Conservation (phyloP, 1,139 yeast genomes). For the Debaryomyces singareniensis region DNA sequence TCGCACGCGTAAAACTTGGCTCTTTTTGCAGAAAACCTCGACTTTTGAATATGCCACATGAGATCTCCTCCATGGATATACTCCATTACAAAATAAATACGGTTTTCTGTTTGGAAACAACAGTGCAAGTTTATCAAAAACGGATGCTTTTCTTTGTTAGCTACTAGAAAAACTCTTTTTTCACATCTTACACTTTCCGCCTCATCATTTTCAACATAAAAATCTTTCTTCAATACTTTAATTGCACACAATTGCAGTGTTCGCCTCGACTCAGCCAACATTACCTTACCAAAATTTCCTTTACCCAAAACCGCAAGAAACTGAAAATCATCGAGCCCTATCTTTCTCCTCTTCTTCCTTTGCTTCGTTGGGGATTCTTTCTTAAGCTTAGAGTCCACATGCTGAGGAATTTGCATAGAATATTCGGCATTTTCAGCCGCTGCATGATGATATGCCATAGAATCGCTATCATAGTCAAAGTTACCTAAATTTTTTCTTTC, state of each 20-base stretch:
- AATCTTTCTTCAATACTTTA: slow-evolving; percentile 91
- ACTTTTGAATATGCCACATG: slow-evolving; percentile 98
- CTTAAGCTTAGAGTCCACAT: not conserved
- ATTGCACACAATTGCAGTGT: slow-evolving; percentile 81
- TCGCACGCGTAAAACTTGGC: slow-evolving; percentile 98
- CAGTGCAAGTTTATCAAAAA: slow-evolving; percentile 86
- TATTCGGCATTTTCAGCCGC: not conserved
- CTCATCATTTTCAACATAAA: slow-evolving; percentile 91
- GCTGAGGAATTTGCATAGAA: not conserved
- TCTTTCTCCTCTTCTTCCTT: slow-evolving; percentile 51
- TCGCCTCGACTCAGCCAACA: slow-evolving; percentile 89
- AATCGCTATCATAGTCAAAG: slow-evolving; percentile 24
- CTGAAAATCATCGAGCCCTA: slow-evolving; percentile 92
- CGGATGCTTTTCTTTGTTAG: slow-evolving; percentile 88
- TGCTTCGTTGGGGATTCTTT: slow-evolving; percentile 12
- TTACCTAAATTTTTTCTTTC: slow-evolving; percentile 15
- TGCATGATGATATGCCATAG: not conserved
- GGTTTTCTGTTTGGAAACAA: slow-evolving; percentile 95
- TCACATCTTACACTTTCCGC: slow-evolving; percentile 93
- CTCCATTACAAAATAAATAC: slow-evolving; percentile 97
- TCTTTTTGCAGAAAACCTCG: slow-evolving; percentile 78
- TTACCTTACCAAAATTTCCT: slow-evolving; percentile 96
- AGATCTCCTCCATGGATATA: slow-evolving; percentile 96
- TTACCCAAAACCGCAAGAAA: slow-evolving; percentile 92
- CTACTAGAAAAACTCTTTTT: slow-evolving; percentile 84